Conservation (phyloP, 805 yeast species). For the Myxozyma melibiosi region DNA sequence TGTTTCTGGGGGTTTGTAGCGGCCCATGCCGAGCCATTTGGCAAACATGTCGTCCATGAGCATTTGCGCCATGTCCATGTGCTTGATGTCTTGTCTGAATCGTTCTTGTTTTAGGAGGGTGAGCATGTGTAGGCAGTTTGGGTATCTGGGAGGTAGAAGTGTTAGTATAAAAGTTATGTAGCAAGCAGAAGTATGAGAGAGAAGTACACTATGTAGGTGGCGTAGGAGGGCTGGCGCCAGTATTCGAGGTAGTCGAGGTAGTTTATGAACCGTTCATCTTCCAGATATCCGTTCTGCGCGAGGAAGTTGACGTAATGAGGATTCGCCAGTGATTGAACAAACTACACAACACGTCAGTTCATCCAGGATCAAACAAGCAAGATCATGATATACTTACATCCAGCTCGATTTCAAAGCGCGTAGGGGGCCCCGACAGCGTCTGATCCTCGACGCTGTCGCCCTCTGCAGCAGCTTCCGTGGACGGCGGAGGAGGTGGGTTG, state of each 20-base stretch:
- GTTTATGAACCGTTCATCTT: conserved; percentile 68
- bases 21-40: conserved; percentile 42
- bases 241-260: conserved; percentile 81
- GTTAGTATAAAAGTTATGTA: neutral
- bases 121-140: conserved; percentile 82
- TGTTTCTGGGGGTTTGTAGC: conserved; percentile 10
- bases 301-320: conserved; percentile 82
- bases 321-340: conserved; percentile 89
- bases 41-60: conserved; percentile 48
- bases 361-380: neutral
- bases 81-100: conserved; percentile 46
- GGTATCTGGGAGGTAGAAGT: conserved; percentile 52
- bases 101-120: conserved; percentile 53
- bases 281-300: conserved; percentile 79
- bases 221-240: conserved; percentile 76
- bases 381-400: conserved; percentile 53
- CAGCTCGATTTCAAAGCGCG: conserved; percentile 84
- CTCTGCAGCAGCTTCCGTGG: neutral
- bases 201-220: conserved; percentile 60
- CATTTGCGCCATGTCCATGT: conserved; percentile 47
- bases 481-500: neutral
- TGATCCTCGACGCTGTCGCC: neutral
- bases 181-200: conserved; percentile 15
- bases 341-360: conserved; percentile 45
- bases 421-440: conserved; percentile 46